Conservation (phyloP, 2,329 filamentous ascomycete genomes). For the Penicillium sp. region DNA sequence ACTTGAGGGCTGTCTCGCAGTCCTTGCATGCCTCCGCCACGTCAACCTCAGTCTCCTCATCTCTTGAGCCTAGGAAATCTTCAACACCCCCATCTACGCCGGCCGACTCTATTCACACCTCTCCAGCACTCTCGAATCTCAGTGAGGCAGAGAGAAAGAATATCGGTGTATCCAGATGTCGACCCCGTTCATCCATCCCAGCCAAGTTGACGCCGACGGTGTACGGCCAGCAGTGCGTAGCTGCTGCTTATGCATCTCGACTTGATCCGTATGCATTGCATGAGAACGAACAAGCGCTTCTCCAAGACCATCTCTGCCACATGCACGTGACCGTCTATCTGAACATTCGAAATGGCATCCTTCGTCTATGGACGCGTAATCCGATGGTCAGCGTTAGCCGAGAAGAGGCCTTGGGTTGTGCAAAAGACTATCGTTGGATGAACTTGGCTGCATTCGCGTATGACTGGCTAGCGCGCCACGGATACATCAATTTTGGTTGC, state of each 20-base stretch:
- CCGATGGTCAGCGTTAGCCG: constrained; percentile 74
- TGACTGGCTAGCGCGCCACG: constrained; percentile 82
- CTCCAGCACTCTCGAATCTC: constrained; percentile 12
- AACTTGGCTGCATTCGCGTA: constrained; percentile 82
- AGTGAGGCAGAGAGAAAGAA: constrained; percentile 22
- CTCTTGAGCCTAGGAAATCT: constrained; percentile 21
- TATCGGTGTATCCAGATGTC: constrained; percentile 47
- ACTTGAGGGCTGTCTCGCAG: constrained; percentile 1
- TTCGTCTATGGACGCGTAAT: constrained; percentile 83
- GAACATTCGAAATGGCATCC: constrained; percentile 90
- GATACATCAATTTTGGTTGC: constrained; percentile 96
- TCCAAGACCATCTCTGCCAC: constrained; percentile 76
- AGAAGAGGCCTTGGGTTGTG: constrained; percentile 84
- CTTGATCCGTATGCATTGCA: constrained; percentile 87
- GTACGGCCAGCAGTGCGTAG: constrained; percentile 87
- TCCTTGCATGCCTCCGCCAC: constrained; percentile 24
- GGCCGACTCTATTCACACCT: constrained; percentile 9
- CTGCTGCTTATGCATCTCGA: constrained; percentile 81
- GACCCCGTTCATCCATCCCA: constrained; percentile 79
- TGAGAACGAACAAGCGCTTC: constrained; percentile 70
- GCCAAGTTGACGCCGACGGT: constrained; percentile 63
- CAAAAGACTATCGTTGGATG: constrained; percentile 81
- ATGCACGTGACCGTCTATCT: constrained; percentile 90
- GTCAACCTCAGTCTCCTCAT: constrained; percentile 22
- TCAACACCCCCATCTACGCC: constrained; percentile 21